A percentile compares a stretch with the other conserved stretches of the same genome.
These are phyloP conservation scores for Verbena officinalis DNA, from an alignment of 257 asterid genomes.

Conservation along the genomic window DNA sequence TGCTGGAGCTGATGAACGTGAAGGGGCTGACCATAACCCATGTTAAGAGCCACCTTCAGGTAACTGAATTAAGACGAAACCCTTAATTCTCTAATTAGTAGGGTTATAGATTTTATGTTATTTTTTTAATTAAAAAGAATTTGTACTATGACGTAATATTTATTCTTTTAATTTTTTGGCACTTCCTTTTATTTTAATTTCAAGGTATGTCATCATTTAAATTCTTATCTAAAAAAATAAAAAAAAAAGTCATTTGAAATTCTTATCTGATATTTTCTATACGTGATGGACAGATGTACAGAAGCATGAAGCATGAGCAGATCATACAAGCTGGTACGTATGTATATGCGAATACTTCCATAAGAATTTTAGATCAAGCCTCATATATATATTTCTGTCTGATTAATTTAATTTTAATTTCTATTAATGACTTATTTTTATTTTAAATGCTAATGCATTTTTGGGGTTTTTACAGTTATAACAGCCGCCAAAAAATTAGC, in stretches of 20 bases:
- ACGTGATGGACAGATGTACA: constrained; percentile 64
- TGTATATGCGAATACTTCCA: neutral
- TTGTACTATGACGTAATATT: constrained; percentile 18
- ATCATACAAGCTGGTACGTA: constrained; percentile 59
- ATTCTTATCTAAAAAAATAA: constrained; percentile 19
- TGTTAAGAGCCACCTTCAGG: constrained; percentile 91
- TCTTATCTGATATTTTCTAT: constrained; percentile 10
- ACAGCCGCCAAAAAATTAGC: neutral
- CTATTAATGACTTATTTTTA: too few species aligned
- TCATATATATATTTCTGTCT: neutral
- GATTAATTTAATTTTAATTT: too few species aligned
- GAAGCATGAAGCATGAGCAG: constrained; percentile 72
- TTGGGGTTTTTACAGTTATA: too few species aligned
- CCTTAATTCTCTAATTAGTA: neutral
- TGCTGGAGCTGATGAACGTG: constrained; percentile 76
- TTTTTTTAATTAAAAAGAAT: neutral
- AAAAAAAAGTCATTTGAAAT: constrained; percentile 11
- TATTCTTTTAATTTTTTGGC: neutral
- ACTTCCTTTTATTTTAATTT: neutral
- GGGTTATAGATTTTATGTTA: neutral
- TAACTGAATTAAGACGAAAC: constrained; percentile 41
- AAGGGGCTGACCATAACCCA: constrained; percentile 73
- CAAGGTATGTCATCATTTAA: neutral
- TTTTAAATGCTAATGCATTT: neutral
- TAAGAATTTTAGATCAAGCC: neutral